phyloP scores from a whole-genome alignment of 2,329 filamentous ascomycete genomes.

The Microascus cirrosus region DNA sequence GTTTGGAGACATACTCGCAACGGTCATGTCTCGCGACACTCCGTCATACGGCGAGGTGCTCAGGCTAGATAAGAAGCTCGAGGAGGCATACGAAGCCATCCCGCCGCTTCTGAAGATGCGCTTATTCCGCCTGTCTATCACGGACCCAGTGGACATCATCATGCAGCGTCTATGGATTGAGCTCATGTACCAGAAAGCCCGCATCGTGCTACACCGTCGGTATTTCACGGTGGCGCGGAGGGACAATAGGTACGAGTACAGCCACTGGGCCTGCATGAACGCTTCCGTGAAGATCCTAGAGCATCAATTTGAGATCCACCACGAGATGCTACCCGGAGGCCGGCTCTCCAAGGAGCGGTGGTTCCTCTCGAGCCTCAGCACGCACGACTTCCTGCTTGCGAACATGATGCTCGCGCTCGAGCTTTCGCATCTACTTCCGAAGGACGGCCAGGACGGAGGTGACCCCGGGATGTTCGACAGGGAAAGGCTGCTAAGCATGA shows the following conservation, averaged over 20 bases:
- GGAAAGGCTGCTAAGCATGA: constrained; percentile 14
- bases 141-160: constrained; percentile 30
- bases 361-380: constrained; percentile 28
- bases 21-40: constrained; percentile 7
- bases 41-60: constrained; percentile 22
- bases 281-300: constrained; percentile 29
- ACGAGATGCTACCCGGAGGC: constrained; percentile 25
- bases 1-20: constrained; percentile 12
- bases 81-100: constrained; percentile 22
- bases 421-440: constrained; percentile 7
- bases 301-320: constrained; percentile 28
- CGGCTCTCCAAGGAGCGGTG: constrained; percentile 26
- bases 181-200: constrained; percentile 33
- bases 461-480: constrained; percentile 9
- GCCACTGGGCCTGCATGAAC: constrained; percentile 28
- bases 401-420: constrained; percentile 34
- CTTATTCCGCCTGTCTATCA: constrained; percentile 29
- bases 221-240: constrained; percentile 18
- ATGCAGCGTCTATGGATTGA: constrained; percentile 37
- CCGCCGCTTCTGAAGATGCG: constrained; percentile 27
- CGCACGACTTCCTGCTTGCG: constrained; percentile 34
- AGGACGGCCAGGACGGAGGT: constrained; percentile 5
- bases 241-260: constrained; percentile 23
- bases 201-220: constrained; percentile 36
- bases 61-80: constrained; percentile 27